Evolutionary conservation across 2,329 filamentous ascomycete species (phyloP), one percentile per base, ranked within the genome.

Genomic region (Ceratocystis cubensis): DNA sequence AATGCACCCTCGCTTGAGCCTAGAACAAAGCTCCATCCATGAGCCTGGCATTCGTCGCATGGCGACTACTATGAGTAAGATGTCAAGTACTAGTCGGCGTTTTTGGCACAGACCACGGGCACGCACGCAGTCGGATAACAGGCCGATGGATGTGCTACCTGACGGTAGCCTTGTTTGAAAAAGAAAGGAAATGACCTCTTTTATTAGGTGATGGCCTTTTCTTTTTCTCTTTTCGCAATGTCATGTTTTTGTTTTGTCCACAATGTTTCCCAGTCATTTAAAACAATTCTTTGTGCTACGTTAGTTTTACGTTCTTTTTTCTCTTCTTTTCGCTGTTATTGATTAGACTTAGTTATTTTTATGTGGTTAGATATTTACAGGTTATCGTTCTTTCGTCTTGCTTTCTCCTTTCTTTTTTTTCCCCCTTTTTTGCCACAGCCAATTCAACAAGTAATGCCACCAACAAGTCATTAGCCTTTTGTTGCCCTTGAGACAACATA

Each of bases 31-130:
- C 10, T 68, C 66, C 6, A 37, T 64, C 6, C 50, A 63, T 2
- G 56, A 37, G 7, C 28, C 56, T 59, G 66, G 66, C 20, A 68
- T 68, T 50, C 57, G 59, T n/a, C 63, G 66, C 2, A 68, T 68
- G 66, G 64, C 66, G 48, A 68, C 66, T 33, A 57, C 63, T 20
- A 68, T 68, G 66, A 68, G 66, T 62, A 65, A 65, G 46, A 65
- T 68, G 63, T 68, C 66, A 13, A 65, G 46, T 44, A 65, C 66
- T 6, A 68, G 66, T 25, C 57, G 64, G 45, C 59, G 66, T 17
- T 68, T 68, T 44, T 68, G 66, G 66, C 45, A 59, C 17, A 63
- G 66, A 22, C 66, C 66, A 15, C 46, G 66, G 8, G 66, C 63
- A 45, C 66, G 46, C 46, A 68, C 66, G 13, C 66, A 68, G 46